Conservation (phyloP, 441 rosid genomes). For the Euphorbia neoarborescens region DNA sequence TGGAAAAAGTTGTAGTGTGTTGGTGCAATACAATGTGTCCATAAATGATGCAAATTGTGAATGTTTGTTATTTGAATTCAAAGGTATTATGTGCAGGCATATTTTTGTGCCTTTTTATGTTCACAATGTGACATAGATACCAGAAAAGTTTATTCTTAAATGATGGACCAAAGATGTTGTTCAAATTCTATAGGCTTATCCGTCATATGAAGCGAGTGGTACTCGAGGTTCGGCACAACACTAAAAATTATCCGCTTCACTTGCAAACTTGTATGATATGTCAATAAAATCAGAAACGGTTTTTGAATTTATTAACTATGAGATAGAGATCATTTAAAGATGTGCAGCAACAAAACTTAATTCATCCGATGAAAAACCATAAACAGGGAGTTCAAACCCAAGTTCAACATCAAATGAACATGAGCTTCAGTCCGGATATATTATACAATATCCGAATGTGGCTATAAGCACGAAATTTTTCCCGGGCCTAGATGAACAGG, state of each 20-base stretch:
- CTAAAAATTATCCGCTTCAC: neutral
- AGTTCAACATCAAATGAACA: neutral
- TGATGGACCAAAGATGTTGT: neutral
- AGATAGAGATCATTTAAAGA: too few species aligned
- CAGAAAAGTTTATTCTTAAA: neutral
- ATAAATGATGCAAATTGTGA: neutral
- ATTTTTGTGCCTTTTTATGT: too few species aligned
- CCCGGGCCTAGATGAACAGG: too few species aligned
- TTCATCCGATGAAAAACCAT: too few species aligned
- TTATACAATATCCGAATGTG: neutral
- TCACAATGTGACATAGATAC: neutral
- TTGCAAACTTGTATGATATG: too few species aligned
- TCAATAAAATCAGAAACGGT: too few species aligned
- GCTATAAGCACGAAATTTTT: too few species aligned
- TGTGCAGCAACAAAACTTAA: too few species aligned
- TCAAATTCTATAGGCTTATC: neutral
- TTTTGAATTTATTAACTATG: too few species aligned
- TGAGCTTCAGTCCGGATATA: too few species aligned
- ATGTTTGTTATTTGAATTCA: neutral
- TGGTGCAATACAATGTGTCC: neutral
- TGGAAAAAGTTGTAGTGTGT: neutral
- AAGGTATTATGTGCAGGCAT: neutral
- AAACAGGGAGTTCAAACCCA: neutral
- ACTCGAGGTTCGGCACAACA: too few species aligned
- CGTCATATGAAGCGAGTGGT: neutral